A percentile compares a stretch with the other conserved stretches of the same genome.
phyloP scores from a whole-genome alignment of 805 yeast genomes.

The Zygosaccharomyces pseudorouxii region DNA sequence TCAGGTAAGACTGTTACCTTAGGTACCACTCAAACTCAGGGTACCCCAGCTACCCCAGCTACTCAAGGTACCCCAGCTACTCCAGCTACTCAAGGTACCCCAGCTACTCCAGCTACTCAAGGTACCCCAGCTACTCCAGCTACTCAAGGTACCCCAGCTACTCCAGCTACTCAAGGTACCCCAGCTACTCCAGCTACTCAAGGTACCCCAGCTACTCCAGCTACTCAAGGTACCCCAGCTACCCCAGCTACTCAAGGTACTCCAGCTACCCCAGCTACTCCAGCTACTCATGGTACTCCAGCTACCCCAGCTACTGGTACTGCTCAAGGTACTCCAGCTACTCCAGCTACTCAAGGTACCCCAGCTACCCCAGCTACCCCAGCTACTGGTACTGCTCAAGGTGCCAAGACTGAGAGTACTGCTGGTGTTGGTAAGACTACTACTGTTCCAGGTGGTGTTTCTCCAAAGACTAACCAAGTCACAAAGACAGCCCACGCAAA shows the following conservation, averaged over 20 bases:
- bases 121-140: not conserved
- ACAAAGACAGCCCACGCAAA: slow-evolving; percentile 4
- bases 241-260: not conserved
- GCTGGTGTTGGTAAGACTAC: not conserved
- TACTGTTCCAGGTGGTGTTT: not conserved
- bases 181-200: not conserved
- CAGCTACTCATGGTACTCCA: not conserved
- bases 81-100: not conserved
- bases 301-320: not conserved
- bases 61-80: slow-evolving; percentile 5
- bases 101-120: not conserved
- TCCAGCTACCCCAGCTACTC: slow-evolving; percentile 1
- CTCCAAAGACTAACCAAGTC: slow-evolving; percentile 3
- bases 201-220: slow-evolving; percentile 1
- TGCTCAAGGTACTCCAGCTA: not conserved
- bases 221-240: slow-evolving; percentile 1
- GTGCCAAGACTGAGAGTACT: not conserved
- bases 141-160: not conserved
- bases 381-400: not conserved
- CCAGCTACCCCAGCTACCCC: slow-evolving; percentile 24
- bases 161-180: not conserved
- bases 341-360: not conserved
- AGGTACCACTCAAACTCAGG: slow-evolving; percentile 18
- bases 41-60: slow-evolving; percentile 17
- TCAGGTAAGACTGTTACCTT: slow-evolving; percentile 13